Conservation (phyloP, 768 basidiomycete species). For the Tulasnella sp. region DNA sequence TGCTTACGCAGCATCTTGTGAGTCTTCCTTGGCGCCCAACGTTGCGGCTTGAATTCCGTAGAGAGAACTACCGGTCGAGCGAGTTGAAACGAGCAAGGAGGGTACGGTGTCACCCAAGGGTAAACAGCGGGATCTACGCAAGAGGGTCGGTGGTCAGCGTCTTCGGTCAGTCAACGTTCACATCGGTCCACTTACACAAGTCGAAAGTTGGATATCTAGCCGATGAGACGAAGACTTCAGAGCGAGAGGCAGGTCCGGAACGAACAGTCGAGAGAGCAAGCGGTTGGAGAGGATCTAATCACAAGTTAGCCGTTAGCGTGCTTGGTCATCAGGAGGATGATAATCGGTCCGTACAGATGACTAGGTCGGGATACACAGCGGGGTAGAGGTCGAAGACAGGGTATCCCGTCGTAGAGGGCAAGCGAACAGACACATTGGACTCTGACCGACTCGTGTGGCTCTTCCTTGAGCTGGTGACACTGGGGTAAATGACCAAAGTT, state of each 20-base stretch:
- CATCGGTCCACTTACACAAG: background rate
- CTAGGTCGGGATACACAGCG: conserved; percentile 26
- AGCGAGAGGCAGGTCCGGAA: background rate
- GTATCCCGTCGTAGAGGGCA: conserved; percentile 9
- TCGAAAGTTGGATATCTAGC: conserved; percentile 23
- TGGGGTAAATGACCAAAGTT: conserved; percentile 26
- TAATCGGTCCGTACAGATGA: conserved; percentile 22
- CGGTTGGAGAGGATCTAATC: conserved; percentile 6
- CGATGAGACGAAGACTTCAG: background rate
- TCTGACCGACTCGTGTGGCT: background rate
- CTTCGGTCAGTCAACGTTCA: background rate
- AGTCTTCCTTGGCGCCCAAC: conserved; percentile 8
- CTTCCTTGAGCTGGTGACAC: background rate
- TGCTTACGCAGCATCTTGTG: conserved; percentile 17
- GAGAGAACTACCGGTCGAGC: background rate
- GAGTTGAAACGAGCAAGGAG: background rate
- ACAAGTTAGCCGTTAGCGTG: background rate
- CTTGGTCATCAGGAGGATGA: background rate
- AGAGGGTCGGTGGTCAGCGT: background rate
- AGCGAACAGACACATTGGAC: conserved; percentile 9
- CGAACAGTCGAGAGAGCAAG: background rate
- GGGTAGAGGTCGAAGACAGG: conserved; percentile 25
- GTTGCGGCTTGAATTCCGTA: background rate
- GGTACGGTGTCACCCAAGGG: conserved; percentile 22
- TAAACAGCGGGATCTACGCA: conserved; percentile 22